phyloP scores from a whole-genome alignment of 2,329 filamentous ascomycete genomes.

The Alternaria longipes region DNA sequence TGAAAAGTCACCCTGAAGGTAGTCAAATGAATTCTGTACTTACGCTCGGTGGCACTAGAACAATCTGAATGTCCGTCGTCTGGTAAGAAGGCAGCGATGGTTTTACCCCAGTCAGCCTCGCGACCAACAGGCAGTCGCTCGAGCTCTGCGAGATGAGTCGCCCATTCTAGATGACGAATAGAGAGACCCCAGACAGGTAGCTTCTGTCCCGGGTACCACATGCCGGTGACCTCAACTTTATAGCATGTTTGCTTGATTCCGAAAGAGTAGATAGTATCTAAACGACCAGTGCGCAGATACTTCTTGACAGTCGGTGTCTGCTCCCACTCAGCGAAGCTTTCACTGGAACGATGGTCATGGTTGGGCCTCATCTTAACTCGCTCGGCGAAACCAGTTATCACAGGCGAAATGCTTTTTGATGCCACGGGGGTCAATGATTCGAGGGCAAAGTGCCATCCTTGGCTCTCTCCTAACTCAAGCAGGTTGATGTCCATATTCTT shows the following conservation, averaged over 20 bases:
- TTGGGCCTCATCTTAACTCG: conserved; percentile 27
- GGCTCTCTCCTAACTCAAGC: conserved; percentile 41
- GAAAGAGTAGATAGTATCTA: conserved; percentile 45
- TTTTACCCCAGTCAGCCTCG: conserved; percentile 34
- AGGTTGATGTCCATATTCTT: conserved; percentile 46
- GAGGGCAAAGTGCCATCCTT: conserved; percentile 43
- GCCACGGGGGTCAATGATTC: conserved; percentile 35
- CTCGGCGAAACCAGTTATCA: conserved; percentile 36
- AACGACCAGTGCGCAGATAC: conserved; percentile 21
- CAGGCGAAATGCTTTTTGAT: conserved; percentile 29
- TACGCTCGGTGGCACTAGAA: not conserved
- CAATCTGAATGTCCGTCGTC: conserved; percentile 33
- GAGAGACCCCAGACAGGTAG: conserved; percentile 43
- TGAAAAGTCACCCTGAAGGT: too few relatives aligned
- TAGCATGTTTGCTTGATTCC: conserved; percentile 40
- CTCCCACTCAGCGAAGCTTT: conserved; percentile 34
- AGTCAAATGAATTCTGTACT: too few relatives aligned
- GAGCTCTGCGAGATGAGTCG: conserved; percentile 35
- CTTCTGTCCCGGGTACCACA: conserved; percentile 39
- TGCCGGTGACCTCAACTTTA: conserved; percentile 34
- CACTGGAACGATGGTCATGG: conserved; percentile 21
- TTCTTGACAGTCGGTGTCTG: conserved; percentile 24
- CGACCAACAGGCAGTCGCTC: conserved; percentile 36
- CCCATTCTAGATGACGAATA: conserved; percentile 45
- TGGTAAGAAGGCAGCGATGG: conserved; percentile 38